Evolutionary conservation across 805 yeast species (phyloP), one percentile per base, ranked within the genome.

Genomic region (Yarrowia osloensis): DNA sequence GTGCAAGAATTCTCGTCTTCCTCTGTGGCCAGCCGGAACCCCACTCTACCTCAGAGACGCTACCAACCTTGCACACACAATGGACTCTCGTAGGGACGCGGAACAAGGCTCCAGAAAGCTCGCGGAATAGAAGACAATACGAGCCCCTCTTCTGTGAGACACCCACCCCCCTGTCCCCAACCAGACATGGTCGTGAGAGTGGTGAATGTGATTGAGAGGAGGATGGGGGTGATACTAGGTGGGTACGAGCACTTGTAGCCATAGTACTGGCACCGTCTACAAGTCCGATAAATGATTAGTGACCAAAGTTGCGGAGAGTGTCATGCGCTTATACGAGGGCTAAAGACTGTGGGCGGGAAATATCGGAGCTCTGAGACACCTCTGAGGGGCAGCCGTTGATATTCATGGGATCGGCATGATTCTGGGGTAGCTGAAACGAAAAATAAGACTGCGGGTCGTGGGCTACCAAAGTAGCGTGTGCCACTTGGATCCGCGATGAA

Each of bases 81-180:
- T 44, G 13, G 28, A 22, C 22, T 9, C 13, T 19, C 13, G 8
- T n/a, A 9, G 21, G 9, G 24, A n/a, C 22, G 13, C 19, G 28
- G 47, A 42, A 42, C 8, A 13, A 44, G 8, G 26, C n/a, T n/a
- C n/a, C 31, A 24, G 5, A 11, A 2, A 5, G 24, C 5, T 4
- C 15, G 26, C 13, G 17, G n/a, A 1, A 3, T 7, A n/a, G 12
- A n/a, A n/a, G 26, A 49, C 37, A 29, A 49, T 49, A 49, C 37
- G 54, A 49, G 54, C 54, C 54, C 54, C 54, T 49, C 54, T n/a
- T n/a, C 24, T 4, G 35, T 49, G 54, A 49, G 54, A 49, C 54
- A 49, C 15, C 3, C 11, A 28, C 50, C 6, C 50, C 54, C 54
- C 54, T 49, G 54, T 49, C 35, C 52, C 52, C 52, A 47, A 47